Evolutionary conservation across 192 early-diverging fungal species (phyloP).

Genomic region (Linnemannia schmuckeri): DNA sequence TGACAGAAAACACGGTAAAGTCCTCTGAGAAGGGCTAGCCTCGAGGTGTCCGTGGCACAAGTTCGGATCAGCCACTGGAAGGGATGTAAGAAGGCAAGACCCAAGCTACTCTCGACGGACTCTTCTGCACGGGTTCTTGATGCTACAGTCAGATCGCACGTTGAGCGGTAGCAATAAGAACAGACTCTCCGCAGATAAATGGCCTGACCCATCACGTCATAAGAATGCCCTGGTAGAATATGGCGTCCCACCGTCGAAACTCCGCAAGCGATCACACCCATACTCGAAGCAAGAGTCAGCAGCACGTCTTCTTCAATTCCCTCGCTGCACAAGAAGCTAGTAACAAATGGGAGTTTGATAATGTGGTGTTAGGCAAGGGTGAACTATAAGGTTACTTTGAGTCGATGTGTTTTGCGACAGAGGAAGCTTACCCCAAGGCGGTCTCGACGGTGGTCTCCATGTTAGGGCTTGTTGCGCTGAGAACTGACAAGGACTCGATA

Average conservation of each 20-base stretch:
- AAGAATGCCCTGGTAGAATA: not conserved
- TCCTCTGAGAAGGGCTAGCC: constrained; percentile 18
- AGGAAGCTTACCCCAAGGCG: constrained; percentile 11
- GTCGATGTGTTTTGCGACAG: not conserved
- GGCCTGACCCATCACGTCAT: not conserved
- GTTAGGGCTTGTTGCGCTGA: constrained; percentile 24
- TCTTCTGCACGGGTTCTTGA: not conserved
- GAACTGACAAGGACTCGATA: constrained; percentile 23
- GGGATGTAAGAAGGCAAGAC: constrained; percentile 11
- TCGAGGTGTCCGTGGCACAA: not conserved
- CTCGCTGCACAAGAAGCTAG: not conserved
- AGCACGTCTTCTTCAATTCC: not conserved
- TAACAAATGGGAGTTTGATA: not conserved
- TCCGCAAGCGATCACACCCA: constrained; percentile 27
- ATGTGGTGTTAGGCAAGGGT: not conserved
- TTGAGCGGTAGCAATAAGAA: not conserved
- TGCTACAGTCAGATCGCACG: not conserved
- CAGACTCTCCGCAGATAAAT: not conserved
- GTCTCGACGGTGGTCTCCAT: not conserved
- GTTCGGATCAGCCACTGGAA: constrained; percentile 31
- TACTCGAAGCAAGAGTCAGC: constrained; percentile 16
- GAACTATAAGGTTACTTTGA: not conserved
- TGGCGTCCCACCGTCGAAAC: not conserved
- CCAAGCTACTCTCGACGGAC: not conserved
- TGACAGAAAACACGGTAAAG: constrained; percentile 38